Base-by-base conservation (phyloP, 257 asterid species). In the Catharanthus roseus region DNA sequence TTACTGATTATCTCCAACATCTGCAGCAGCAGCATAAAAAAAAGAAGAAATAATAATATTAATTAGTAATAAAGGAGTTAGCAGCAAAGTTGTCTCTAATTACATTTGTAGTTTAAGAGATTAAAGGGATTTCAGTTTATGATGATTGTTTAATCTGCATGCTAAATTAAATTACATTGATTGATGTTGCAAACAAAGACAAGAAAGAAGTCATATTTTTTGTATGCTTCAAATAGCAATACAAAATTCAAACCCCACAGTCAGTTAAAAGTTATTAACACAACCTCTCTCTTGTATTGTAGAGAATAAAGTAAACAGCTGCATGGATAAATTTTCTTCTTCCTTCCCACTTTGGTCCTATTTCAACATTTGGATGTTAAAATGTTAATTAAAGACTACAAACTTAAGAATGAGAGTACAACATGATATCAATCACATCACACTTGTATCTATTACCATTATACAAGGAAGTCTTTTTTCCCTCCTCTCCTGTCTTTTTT, bases 1-100 rank as follows among this genome's bases (percentile, higher is more conserved):
- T 75, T 83, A 38, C 74, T 75, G 74, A 85, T 47, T 67, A 92
- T 75, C 74, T 84, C 91, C 60, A 53, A 68, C 82, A 92, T 85
- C 97, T 92, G 93, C 82, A 84, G 39, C 47, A 47, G 63, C 26
- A 38, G n/a, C 16, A 75, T 44, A 54, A 65, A 3, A 23, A 18
- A 12, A 65, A 3, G 31, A 15, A 12, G 23, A 39, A 23, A 28
- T 50, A 31, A 39, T 19, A 47, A 41, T n/a, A n/a, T n/a, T n/a
- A n/a, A n/a, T n/a, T 5, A 19, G 9, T n/a, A 61, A 16, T 28
- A 10, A 56, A 19, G n/a, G 38, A 1, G 33, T 60, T 50, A 58
- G 65, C 11, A 42, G 12, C 28, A 58, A 3, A 29, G n/a, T n/a
- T 33, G 11, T 61, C 66, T 34, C 44, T 56, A 11, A 55, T 3